Evolutionary conservation across 2,329 filamentous ascomycete species (phyloP).

Genomic region (Verticillium nubilum): DNA sequence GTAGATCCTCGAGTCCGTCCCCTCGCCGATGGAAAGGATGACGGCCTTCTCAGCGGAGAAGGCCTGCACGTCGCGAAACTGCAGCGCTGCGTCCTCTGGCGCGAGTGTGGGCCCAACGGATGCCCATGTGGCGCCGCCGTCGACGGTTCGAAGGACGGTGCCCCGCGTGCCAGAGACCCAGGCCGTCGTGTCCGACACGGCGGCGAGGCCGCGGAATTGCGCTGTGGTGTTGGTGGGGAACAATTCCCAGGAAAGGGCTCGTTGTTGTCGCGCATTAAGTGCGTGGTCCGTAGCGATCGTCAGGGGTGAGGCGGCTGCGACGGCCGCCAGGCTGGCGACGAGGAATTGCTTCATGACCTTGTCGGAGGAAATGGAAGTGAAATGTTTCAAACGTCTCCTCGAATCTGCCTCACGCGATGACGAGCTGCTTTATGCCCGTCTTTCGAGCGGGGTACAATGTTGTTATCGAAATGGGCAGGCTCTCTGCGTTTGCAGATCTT

Average conservation of each 20-base stretch:
- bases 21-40: constrained; percentile 29
- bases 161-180: constrained; percentile 24
- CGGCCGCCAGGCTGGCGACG: not conserved
- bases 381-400: not conserved
- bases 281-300: not conserved
- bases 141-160: constrained; percentile 21
- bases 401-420: not conserved
- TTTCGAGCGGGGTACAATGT: not conserved
- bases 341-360: not conserved
- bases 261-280: not conserved
- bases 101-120: constrained; percentile 21
- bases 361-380: not conserved
- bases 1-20: constrained; percentile 24
- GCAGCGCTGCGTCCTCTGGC: constrained; percentile 15
- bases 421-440: not conserved
- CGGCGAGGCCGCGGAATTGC: constrained; percentile 23
- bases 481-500: not conserved
- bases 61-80: constrained; percentile 30
- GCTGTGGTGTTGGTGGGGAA: constrained; percentile 17
- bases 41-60: constrained; percentile 33
- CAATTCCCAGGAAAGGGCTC: constrained; percentile 17
- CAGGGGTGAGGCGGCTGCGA: constrained; percentile 5
- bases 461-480: not conserved
- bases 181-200: constrained; percentile 22
- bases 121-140: constrained; percentile 22